Evolutionary conservation across 2,329 filamentous ascomycete species (phyloP).

Genomic region (Gaeumannomyces tritici): DNA sequence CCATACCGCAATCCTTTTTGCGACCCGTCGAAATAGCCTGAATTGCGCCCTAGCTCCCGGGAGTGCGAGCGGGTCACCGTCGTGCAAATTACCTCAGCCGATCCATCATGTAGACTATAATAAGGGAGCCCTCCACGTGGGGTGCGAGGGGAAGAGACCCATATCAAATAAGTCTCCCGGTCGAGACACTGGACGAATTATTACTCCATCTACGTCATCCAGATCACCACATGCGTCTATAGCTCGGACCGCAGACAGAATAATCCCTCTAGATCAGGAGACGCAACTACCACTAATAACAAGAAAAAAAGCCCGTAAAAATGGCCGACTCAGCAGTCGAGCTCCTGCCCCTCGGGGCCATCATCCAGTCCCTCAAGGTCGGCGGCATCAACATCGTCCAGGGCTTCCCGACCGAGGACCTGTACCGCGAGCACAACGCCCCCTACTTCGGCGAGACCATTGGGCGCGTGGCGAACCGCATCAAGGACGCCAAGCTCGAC

Average conservation of each 20-base stretch:
- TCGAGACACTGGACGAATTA: not conserved
- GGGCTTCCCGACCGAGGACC: slow-evolving; percentile 65
- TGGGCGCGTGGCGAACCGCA: slow-evolving; percentile 74
- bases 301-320: not conserved
- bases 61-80: not conserved
- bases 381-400: slow-evolving; percentile 80
- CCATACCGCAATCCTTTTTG: not conserved
- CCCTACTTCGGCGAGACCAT: slow-evolving; percentile 92
- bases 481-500: slow-evolving; percentile 61
- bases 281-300: not conserved
- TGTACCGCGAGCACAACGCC: slow-evolving; percentile 65
- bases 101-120: not conserved
- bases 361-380: slow-evolving; percentile 73
- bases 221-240: not conserved
- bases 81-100: not conserved
- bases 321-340: slow-evolving; percentile 43
- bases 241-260: not conserved
- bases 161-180: not conserved
- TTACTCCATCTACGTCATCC: not conserved
- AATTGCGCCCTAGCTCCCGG: not conserved
- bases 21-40: not conserved
- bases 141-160: not conserved
- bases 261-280: not conserved
- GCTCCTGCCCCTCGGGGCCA: slow-evolving; percentile 68
- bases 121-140: not conserved